These are phyloP conservation scores for Rhodotorula sp. DNA, from an alignment of 1,284 basidiomycete genomes.

Conservation along the genomic window DNA sequence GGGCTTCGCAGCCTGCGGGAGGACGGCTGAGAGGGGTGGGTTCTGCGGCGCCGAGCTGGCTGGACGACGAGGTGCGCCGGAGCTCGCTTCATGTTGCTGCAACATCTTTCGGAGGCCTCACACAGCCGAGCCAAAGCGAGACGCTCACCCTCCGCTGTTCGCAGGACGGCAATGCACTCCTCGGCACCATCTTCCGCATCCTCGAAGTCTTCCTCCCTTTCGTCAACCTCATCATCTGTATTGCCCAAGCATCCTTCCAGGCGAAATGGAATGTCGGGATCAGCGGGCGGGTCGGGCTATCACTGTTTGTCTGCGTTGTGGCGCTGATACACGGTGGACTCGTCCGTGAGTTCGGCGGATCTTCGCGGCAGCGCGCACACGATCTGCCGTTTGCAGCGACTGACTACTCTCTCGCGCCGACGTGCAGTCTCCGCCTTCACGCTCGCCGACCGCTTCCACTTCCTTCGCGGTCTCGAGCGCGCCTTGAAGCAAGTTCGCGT, in stretches of 20 bases:
- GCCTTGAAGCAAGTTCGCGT: constrained; percentile 37
- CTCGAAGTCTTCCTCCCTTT: constrained; percentile 26
- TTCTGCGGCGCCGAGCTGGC: neutral
- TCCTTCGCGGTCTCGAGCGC: constrained; percentile 37
- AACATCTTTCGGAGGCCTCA: neutral
- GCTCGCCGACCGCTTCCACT: constrained; percentile 19
- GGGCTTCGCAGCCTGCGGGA: neutral
- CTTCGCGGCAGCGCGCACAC: neutral
- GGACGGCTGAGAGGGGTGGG: neutral
- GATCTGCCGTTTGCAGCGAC: too few species aligned
- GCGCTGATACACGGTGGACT: constrained; percentile 20
- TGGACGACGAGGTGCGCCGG: constrained; percentile 7
- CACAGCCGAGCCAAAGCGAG: neutral
- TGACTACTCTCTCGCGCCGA: too few species aligned
- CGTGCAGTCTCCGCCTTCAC: constrained; percentile 21
- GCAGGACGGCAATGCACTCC: constrained; percentile 20
- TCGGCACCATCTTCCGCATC: constrained; percentile 7
- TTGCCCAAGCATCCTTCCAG: constrained; percentile 42
- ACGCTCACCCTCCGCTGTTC: neutral
- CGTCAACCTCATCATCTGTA: constrained; percentile 38
- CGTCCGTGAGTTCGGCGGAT: constrained; percentile 21
- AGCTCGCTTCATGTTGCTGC: neutral
- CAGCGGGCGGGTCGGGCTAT: constrained; percentile 14
- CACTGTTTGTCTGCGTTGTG: constrained; percentile 19
- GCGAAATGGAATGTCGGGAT: constrained; percentile 25